Base-by-base conservation (phyloP, 768 basidiomycete genomes). In the Lactarius vividus region DNA sequence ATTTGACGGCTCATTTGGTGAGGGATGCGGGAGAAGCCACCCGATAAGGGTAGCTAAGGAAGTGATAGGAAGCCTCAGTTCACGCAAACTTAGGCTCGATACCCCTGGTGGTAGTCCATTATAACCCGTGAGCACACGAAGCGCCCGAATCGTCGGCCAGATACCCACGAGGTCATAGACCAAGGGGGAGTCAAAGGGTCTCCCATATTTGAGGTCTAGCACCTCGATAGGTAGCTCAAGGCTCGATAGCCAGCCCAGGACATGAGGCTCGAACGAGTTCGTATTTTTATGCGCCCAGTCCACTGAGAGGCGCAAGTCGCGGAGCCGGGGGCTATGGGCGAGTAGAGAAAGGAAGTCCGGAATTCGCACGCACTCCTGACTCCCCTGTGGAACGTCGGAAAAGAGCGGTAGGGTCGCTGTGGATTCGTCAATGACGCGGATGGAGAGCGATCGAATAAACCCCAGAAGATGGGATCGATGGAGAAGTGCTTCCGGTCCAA, bases 31-130 rank as follows among this genome's bases (percentile, higher is more conserved):
- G 37, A 66, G 65, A 18, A 62, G 46, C 65, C 65, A 62, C 29
- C 40, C 61, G 10, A 66, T 54, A 10, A 59, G 57, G 4, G 57
- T 2, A 13, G 57, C 61, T 18, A 44, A n/a, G 61, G 65, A 62
- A 11, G 61, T 66, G 57, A 66, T 46, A n/a, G 61, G 65, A 37
- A 66, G 65, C 40, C 65, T 57, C 26, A 66, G 61, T 31, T 66
- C 65, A 23, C 57, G 61, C 49, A 66, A 52, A 35, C 56, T 39
- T 11, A 44, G 9, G 3, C 15, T 37, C 3, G 57, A 57, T 20
- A 39, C 13, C 33, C 23, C 57, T 0, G 23, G 61, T 18, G 40
- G 57, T 28, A 49, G 26, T 35, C n/a, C 42, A 15, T 7, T 16
- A 20, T 29, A 59, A 28, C 58, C 31, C 9, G 61, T 59, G 31